Conservation (phyloP, 768 basidiomycete species). For the Mycena capillaripes region DNA sequence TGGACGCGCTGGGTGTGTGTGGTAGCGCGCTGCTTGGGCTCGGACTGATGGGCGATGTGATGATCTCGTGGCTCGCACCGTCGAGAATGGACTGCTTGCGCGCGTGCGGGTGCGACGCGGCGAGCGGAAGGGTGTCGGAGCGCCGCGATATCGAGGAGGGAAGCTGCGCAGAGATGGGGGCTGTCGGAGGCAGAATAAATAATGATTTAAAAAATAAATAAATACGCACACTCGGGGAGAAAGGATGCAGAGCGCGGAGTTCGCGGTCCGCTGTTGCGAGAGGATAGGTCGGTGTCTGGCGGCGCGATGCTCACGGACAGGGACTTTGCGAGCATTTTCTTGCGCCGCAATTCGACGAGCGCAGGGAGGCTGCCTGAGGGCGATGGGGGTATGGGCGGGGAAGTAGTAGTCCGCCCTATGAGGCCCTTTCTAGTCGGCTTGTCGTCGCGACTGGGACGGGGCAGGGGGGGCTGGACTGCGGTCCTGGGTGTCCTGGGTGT, state of each 20-base stretch:
- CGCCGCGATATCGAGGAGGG: slow-evolving; percentile 39
- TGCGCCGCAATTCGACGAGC: slow-evolving; percentile 67
- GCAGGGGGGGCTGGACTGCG: slow-evolving; percentile 40
- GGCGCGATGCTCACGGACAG: slow-evolving; percentile 75
- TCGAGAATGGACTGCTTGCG: slow-evolving; percentile 80
- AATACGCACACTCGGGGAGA: slow-evolving; percentile 23
- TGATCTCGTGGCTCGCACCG: slow-evolving; percentile 53
- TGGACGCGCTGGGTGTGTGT: slow-evolving; percentile 57
- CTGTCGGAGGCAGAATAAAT: slow-evolving; percentile 34
- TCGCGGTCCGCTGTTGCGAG: slow-evolving; percentile 7
- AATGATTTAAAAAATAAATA: slow-evolving; percentile 23
- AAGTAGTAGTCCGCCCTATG: slow-evolving; percentile 59
- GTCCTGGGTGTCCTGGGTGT: slow-evolving; percentile 61
- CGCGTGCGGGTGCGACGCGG: slow-evolving; percentile 80
- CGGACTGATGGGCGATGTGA: slow-evolving; percentile 43
- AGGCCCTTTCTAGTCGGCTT: slow-evolving; percentile 63
- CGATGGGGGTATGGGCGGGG: slow-evolving; percentile 38
- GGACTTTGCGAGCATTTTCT: slow-evolving; percentile 69
- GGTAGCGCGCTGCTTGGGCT: slow-evolving; percentile 42
- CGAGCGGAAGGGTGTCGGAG: slow-evolving; percentile 62
- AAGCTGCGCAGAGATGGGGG: slow-evolving; percentile 15
- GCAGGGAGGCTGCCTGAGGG: slow-evolving; percentile 57
- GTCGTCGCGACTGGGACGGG: slow-evolving; percentile 41
- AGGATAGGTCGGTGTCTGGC: slow-evolving; percentile 56
- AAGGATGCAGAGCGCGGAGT: slow-evolving; percentile 25